These are phyloP conservation scores for Ascomycota sp. DNA, from an alignment of 2,329 filamentous ascomycete genomes.

Conservation along the genomic window DNA sequence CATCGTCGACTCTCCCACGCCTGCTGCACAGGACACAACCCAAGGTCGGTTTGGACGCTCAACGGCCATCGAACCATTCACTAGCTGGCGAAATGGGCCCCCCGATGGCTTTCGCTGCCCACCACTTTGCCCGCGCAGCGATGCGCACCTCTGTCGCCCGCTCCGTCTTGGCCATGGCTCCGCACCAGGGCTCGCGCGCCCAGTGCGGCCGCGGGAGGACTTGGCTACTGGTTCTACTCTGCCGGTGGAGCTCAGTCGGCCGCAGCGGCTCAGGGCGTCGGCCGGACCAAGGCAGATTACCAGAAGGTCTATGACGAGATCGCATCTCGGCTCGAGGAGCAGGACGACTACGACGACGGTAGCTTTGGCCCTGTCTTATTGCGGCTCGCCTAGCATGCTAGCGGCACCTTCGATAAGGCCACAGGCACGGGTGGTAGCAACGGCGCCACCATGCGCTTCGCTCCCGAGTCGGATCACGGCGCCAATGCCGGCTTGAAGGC, in stretches of 20 bases:
- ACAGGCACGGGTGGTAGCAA: conserved; percentile 86
- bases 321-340: conserved; percentile 59
- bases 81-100: too few relatives aligned
- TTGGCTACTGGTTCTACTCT: conserved; percentile 45
- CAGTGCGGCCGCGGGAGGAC: conserved; percentile 38
- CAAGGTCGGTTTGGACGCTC: conserved; percentile 2
- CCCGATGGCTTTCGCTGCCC: conserved; percentile 23
- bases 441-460: conserved; percentile 91
- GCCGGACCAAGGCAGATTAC: conserved; percentile 69
- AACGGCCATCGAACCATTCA: too few relatives aligned
- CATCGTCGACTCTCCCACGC: too few relatives aligned
- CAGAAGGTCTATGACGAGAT: conserved; percentile 88
- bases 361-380: conserved; percentile 85
- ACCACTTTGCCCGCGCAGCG: conserved; percentile 35
- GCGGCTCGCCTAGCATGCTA: conserved; percentile 83
- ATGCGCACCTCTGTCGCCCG: conserved; percentile 32
- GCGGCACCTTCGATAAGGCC: conserved; percentile 75
- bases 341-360: conserved; percentile 91
- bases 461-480: conserved; percentile 72
- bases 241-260: conserved; percentile 27
- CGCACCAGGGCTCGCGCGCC: conserved; percentile 52
- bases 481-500: conserved; percentile 79
- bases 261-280: conserved; percentile 38
- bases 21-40: too few relatives aligned
- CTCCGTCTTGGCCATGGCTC: conserved; percentile 35